phyloP scores from a whole-genome alignment of 345 rosid genomes.

The Syzygium aqueum region DNA sequence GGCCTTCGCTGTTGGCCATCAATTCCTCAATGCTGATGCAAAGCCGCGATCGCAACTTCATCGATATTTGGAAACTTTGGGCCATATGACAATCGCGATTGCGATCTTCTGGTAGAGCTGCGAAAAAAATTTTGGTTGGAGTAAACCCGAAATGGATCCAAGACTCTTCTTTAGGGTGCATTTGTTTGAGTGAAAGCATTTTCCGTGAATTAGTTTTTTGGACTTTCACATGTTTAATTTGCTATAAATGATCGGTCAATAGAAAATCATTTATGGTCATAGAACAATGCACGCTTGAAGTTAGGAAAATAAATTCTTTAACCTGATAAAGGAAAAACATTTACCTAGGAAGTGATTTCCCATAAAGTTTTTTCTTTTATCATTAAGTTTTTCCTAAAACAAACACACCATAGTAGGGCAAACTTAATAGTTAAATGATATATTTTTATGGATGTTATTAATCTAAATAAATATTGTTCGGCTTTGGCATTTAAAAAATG shows the following conservation, averaged over 20 bases:
- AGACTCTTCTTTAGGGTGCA: neutral
- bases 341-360: too few species aligned
- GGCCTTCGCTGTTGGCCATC: neutral
- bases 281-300: neutral
- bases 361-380: too few species aligned
- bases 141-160: neutral
- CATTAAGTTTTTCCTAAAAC: too few species aligned
- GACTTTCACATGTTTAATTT: neutral
- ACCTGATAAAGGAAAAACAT: too few species aligned
- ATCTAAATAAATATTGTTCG: too few species aligned
- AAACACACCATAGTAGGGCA: too few species aligned
- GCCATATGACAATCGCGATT: neutral
- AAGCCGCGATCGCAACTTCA: neutral
- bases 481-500: too few species aligned
- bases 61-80: neutral
- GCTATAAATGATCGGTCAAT: accelerated
- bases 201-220: neutral
- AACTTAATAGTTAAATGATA: too few species aligned
- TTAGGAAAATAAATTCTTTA: neutral
- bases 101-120: neutral
- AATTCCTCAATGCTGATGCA: neutral
- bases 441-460: too few species aligned
- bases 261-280: neutral
- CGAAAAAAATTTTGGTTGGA: neutral
- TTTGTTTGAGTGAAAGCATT: neutral